Percentiles rank a stretch among this genome's conserved stretches.
These are phyloP conservation scores for Kurtzmaniella quercitrusa DNA, from an alignment of 1,139 yeast genomes.

Conservation along the genomic window DNA sequence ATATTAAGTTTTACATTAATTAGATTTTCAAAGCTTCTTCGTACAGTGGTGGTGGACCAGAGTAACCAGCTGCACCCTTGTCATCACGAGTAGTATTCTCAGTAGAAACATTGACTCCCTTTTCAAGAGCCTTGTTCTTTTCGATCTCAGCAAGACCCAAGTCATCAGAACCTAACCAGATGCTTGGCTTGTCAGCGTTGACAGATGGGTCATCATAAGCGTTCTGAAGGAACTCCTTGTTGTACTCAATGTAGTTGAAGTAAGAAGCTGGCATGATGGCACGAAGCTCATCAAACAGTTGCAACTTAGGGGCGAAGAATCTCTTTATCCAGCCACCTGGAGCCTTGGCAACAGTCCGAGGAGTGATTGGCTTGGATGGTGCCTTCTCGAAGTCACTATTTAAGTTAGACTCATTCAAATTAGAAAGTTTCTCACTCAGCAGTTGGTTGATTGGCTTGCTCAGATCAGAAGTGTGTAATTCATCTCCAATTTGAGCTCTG, in stretches of 20 bases:
- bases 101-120: slow-evolving; percentile 55
- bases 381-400: slow-evolving; percentile 1
- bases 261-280: slow-evolving; percentile 35
- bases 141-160: slow-evolving; percentile 65
- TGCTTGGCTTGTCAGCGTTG: slow-evolving; percentile 54
- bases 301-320: slow-evolving; percentile 38
- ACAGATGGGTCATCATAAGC: slow-evolving; percentile 72
- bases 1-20: slow-evolving; percentile 2
- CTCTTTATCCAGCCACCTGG: slow-evolving; percentile 29
- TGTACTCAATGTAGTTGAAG: slow-evolving; percentile 42
- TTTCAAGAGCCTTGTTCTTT: slow-evolving; percentile 52
- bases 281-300: slow-evolving; percentile 37
- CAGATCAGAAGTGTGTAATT: slow-evolving; percentile 6
- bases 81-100: slow-evolving; percentile 53
- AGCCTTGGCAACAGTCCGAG: slow-evolving; percentile 9
- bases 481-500: slow-evolving; percentile 4
- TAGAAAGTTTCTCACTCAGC: slow-evolving; percentile 4
- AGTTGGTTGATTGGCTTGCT: slow-evolving; percentile 6
- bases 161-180: slow-evolving; percentile 69
- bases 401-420: slow-evolving; percentile 2
- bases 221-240: slow-evolving; percentile 33
- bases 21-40: slow-evolving; percentile 41
- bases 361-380: slow-evolving; percentile 1
- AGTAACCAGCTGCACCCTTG: slow-evolving; percentile 48
- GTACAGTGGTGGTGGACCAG: slow-evolving; percentile 62